Evolutionary conservation across 768 basidiomycete species (phyloP).

Genomic region (Xerocomellus intermedius): DNA sequence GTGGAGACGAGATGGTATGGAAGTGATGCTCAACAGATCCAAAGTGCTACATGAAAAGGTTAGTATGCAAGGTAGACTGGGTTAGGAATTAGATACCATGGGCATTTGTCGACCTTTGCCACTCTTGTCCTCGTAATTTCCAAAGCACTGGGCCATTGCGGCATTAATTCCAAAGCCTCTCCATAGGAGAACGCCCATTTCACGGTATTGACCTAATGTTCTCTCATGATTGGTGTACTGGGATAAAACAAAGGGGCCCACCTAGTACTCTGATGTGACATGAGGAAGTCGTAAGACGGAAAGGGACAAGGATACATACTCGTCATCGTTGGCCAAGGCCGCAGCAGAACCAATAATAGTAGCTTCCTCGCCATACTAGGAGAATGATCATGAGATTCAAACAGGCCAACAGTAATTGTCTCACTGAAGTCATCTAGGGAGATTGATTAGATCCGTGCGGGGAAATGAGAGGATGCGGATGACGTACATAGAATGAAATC

Average conservation of each 20-base stretch:
- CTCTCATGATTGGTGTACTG: not conserved
- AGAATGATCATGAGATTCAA: not conserved
- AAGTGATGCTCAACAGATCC: slow-evolving; percentile 83
- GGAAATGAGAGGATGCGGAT: not conserved
- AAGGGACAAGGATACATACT: slow-evolving; percentile 49
- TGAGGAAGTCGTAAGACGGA: slow-evolving; percentile 6
- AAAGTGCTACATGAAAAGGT: slow-evolving; percentile 61
- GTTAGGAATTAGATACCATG: slow-evolving; percentile 51
- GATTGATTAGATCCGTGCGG: slow-evolving; percentile 4
- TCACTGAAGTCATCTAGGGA: slow-evolving; percentile 75
- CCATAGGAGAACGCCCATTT: slow-evolving; percentile 89
- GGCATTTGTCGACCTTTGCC: slow-evolving; percentile 94
- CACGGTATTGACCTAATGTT: slow-evolving; percentile 80
- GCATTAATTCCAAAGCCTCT: slow-evolving; percentile 75
- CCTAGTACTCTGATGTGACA: slow-evolving; percentile 63
- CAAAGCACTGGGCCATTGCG: slow-evolving; percentile 92
- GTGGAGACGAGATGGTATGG: slow-evolving; percentile 90
- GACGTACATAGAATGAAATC: slow-evolving; percentile 82
- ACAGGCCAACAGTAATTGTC: slow-evolving; percentile 29
- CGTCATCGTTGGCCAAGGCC: slow-evolving; percentile 77
- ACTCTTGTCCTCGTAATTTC: slow-evolving; percentile 74
- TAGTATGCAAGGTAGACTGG: not conserved
- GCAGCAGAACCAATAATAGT: slow-evolving; percentile 88
- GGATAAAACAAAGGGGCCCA: slow-evolving; percentile 19
- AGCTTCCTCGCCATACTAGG: slow-evolving; percentile 87